phyloP scores from a whole-genome alignment of 768 basidiomycete genomes.

The Zangia roseola region DNA sequence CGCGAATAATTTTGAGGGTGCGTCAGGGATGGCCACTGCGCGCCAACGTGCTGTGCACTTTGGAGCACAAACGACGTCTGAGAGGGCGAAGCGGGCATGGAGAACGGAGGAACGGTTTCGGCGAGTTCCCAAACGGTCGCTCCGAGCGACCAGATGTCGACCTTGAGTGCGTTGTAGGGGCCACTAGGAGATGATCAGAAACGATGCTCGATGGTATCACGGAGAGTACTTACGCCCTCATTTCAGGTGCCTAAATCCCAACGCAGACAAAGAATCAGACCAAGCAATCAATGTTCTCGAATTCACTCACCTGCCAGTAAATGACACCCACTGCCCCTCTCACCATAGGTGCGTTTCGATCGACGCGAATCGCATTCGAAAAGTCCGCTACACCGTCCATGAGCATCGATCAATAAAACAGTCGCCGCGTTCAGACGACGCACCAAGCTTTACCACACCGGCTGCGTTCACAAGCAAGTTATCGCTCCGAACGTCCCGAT shows the following conservation, averaged over 20 bases:
- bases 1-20: conserved; percentile 62
- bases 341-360: conserved; percentile 47
- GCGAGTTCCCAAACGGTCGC: conserved; percentile 85
- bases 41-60: conserved; percentile 42
- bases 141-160: conserved; percentile 80
- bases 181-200: conserved; percentile 41
- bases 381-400: conserved; percentile 65
- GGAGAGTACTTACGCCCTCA: conserved; percentile 55
- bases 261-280: not conserved
- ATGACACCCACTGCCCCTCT: conserved; percentile 66
- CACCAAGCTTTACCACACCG: conserved; percentile 75
- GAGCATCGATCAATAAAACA: not conserved
- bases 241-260: conserved; percentile 61
- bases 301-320: conserved; percentile 70
- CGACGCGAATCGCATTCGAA: conserved; percentile 67
- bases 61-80: conserved; percentile 35
- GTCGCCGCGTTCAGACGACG: conserved; percentile 21
- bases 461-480: conserved; percentile 70
- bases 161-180: conserved; percentile 68
- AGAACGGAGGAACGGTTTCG: conserved; percentile 72
- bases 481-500: conserved; percentile 83
- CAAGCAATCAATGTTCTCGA: not conserved
- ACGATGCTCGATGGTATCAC: not conserved
- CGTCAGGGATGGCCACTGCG: conserved; percentile 63
- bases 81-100: conserved; percentile 35